Base-by-base conservation (phyloP, 768 basidiomycete species). In the Lentinula sp. region DNA sequence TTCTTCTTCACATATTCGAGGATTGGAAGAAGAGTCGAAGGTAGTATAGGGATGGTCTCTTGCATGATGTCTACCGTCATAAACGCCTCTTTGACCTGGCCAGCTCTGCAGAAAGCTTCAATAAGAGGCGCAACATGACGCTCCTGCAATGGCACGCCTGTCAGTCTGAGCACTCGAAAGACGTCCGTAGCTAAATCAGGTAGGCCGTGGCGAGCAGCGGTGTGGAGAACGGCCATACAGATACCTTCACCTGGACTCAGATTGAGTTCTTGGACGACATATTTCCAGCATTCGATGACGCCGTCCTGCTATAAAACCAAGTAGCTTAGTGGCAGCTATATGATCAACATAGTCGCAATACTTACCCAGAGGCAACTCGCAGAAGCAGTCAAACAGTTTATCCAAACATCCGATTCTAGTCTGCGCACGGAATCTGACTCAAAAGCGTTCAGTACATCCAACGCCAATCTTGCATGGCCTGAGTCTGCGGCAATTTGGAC, bases 71-170 rank as follows among this genome's bases (percentile, higher is more conserved):
- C 69, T 37, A 94, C 73, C 15, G 81, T 76, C 37, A 75, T 69
- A 54, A 95, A 71, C 0, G 89, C 91, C 37, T 89, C 84, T 55
- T 83, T 79, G 46, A 91, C 65, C 46, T 83, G 76, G 1, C 76
- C 76, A 31, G 77, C 79, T 13, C 75, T 80, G 70, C 83, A 84
- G 66, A 88, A 85, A 0, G 91, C 85, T 68, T 93, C 89, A 34
- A 95, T 75, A 21, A 94, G 72, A 2, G 91, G 84, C 1, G 89
- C 84, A 65, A 91, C 84, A 69, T 95, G 93, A 67, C 88, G 73
- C 69, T 94, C 93, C 66, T 78, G 68, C 73, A 82, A 78, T 50
- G 76, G 68, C 13, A 83, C 71, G 15, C 80, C 78, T 7, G 81
- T 71, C 9, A 63, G 56, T 49, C 81, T 78, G 42, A 95, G 74